phyloP scores from a whole-genome alignment of 2,329 filamentous ascomycete genomes.

The Nemania abortiva region DNA sequence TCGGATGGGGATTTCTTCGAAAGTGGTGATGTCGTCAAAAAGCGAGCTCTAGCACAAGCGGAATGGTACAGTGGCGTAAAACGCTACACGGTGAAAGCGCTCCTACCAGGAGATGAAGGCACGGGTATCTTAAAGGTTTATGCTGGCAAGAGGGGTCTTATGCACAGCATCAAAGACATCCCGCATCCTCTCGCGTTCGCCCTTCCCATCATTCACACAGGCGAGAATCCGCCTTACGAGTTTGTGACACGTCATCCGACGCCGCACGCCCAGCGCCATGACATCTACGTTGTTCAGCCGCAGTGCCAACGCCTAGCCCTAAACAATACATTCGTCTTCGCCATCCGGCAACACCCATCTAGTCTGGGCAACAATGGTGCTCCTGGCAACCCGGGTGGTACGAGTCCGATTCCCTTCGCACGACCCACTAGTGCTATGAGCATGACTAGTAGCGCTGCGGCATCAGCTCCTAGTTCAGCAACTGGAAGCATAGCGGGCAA shows the following conservation, averaged over 20 bases:
- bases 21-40: constrained; percentile 86
- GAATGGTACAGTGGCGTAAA: constrained; percentile 92
- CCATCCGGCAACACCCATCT: constrained; percentile 90
- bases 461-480: constrained; percentile 67
- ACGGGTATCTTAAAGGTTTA: constrained; percentile 90
- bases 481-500: constrained; percentile 66
- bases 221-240: constrained; percentile 93
- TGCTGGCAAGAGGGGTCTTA: constrained; percentile 91
- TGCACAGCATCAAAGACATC: constrained; percentile 98
- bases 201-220: constrained; percentile 89
- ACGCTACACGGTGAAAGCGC: constrained; percentile 91
- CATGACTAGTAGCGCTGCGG: constrained; percentile 69
- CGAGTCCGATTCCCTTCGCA: constrained; percentile 71
- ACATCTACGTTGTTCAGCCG: constrained; percentile 96
- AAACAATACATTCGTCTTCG: constrained; percentile 98
- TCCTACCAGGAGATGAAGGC: constrained; percentile 92
- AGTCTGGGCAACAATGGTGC: constrained; percentile 48
- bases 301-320: constrained; percentile 89
- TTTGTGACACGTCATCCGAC: constrained; percentile 95
- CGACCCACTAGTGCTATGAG: constrained; percentile 74
- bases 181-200: constrained; percentile 91
- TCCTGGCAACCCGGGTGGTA: constrained; percentile 60
- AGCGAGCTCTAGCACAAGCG: constrained; percentile 88
- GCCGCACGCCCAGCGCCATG: constrained; percentile 95
- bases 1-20: constrained; percentile 93